Evolutionary conservation across 306 rosid genomes (phyloP), one percentile per base, ranked within the genome.

Genomic region (Hippophae rhamnoides): DNA sequence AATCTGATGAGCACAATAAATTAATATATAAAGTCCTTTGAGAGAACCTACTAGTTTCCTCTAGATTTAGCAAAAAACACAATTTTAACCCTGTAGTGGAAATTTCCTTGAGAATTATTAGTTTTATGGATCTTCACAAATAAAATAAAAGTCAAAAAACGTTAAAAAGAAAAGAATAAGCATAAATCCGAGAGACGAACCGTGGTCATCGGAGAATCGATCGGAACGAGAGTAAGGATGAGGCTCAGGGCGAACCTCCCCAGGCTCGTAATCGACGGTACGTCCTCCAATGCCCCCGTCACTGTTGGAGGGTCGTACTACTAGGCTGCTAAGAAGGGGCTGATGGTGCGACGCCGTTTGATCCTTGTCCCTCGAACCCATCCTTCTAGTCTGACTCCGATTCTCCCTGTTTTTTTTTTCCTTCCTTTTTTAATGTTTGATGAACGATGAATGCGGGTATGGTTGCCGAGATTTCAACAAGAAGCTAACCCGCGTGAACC

Each of bases 311-410:
- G 86, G 69, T 6, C 86, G 80, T 2, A 81, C 72, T 13, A 81
- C 83, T 54, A 81, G 86, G 74, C 86, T 81, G 76, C 86, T 81
- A 43, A 81, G 74, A 57, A 77, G 67, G 43, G 82, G 86, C 71
- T 71, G 86, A 56, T 74, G 80, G 63, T 71, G 78, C 65, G 74
- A 45, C 27, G 83, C 60, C 42, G 72, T 62, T 47, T 71, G 80
- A 54, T 72, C 81, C 45, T 71, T 78, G 68, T 74, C 80, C 59
- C 86, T 71, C 49, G 83, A 78, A 63, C 67, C 67, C 86, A 81
- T 81, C 12, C 23, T 57, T 14, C n/a, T 18, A 18, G 23, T 18
- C 23, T 18, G 23, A 18, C 23, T 10, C 13, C 13, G 11, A 31
- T 8, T 54, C 12, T 13, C n/a, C 31, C 7, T 57, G 5, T 41